These are phyloP conservation scores for Lagerstroemia speciosa DNA, from an alignment of 345 rosid species.

Conservation along the genomic window DNA sequence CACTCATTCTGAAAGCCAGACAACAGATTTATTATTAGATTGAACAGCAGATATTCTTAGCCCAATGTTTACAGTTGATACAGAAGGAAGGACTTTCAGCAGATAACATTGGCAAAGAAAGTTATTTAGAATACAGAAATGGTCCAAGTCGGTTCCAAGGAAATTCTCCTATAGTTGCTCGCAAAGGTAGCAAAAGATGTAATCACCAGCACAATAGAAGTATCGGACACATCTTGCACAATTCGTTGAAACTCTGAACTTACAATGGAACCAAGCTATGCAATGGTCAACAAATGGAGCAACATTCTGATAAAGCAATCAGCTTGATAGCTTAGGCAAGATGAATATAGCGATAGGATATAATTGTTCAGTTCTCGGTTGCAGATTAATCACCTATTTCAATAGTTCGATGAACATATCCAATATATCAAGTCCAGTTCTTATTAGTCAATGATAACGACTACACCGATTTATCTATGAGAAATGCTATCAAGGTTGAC, in stretches of 20 bases:
- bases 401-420: background rate
- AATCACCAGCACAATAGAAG: background rate
- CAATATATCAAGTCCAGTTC: background rate
- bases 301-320: background rate
- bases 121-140: background rate
- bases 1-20: conserved; percentile 51
- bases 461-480: background rate
- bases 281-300: background rate
- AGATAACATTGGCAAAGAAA: background rate
- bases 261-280: background rate
- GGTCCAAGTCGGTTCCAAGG: background rate
- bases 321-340: background rate
- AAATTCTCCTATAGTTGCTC: background rate
- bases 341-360: background rate
- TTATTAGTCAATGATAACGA: background rate
- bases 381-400: background rate
- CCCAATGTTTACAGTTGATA: too few species aligned
- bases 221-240: background rate
- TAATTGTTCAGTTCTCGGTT: background rate
- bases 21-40: too few species aligned
- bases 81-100: background rate
- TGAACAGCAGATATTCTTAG: too few species aligned
- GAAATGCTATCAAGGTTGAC: background rate
- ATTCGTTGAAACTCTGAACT: background rate
- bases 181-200: background rate